Percentiles rank a stretch among this genome's conserved stretches.
phyloP scores from a whole-genome alignment of 192 early-diverging fungal genomes.

The Entophlyctis helioformis region DNA sequence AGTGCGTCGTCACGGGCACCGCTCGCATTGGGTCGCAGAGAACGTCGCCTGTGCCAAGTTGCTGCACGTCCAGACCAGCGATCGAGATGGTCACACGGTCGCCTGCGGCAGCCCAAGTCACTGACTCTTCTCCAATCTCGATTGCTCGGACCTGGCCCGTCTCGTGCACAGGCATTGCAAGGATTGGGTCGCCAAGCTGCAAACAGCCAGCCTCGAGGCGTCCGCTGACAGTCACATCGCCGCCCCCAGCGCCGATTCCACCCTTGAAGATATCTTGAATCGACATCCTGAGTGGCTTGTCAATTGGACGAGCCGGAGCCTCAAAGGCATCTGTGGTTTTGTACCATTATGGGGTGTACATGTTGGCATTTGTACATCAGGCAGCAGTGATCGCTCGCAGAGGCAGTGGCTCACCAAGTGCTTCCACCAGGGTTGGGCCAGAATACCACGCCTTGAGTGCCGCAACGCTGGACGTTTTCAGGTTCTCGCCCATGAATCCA shows the following conservation, averaged over 20 bases:
- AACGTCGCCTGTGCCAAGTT: constrained; percentile 73
- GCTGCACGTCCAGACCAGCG: constrained; percentile 55
- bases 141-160: constrained; percentile 48
- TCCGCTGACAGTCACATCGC: constrained; percentile 67
- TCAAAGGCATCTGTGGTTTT: constrained; percentile 63
- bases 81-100: constrained; percentile 76
- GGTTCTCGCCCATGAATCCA: constrained; percentile 83
- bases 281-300: constrained; percentile 73
- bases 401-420: constrained; percentile 34
- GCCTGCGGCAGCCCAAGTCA: constrained; percentile 88
- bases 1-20: constrained; percentile 63
- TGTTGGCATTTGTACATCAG: too few species aligned
- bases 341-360: too few species aligned
- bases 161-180: constrained; percentile 73
- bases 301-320: constrained; percentile 60
- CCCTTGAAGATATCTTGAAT: constrained; percentile 89
- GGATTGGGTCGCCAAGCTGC: constrained; percentile 75
- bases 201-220: constrained; percentile 76
- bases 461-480: constrained; percentile 36
- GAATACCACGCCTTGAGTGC: constrained; percentile 58
- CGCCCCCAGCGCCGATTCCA: constrained; percentile 46
- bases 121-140: constrained; percentile 54
- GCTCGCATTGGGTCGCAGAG: constrained; percentile 58
- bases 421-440: constrained; percentile 65
- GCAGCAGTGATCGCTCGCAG: not conserved